A percentile compares a stretch with the other conserved stretches of the same genome.
phyloP scores from a whole-genome alignment of 768 basidiomycete genomes.

The Podaxis rugospora region DNA sequence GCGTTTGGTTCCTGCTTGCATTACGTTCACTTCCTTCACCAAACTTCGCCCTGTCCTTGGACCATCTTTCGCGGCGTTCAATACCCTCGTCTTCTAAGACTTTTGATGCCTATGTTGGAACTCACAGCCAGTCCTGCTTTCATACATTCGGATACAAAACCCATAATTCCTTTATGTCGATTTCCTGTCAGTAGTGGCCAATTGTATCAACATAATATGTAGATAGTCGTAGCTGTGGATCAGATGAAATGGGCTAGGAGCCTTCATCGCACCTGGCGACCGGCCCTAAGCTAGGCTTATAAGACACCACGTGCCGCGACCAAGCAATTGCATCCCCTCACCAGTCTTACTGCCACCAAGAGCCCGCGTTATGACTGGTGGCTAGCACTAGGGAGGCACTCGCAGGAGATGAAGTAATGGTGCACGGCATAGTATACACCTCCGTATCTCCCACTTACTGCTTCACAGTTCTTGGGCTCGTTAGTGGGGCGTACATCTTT shows the following conservation, averaged over 20 bases:
- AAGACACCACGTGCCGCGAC: neutral
- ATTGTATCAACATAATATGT: no score
- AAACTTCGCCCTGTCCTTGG: no score
- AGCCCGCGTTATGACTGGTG: conserved; percentile 33
- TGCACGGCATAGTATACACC: conserved; percentile 84
- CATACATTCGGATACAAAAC: no score
- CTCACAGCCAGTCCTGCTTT: no score
- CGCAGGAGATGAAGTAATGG: conserved; percentile 91
- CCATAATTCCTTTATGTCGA: no score
- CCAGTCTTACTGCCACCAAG: conserved; percentile 34
- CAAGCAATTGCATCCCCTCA: conserved; percentile 35
- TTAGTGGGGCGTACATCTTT: conserved; percentile 79
- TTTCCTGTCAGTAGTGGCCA: no score
- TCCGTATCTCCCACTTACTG: conserved; percentile 80
- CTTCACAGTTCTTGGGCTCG: conserved; percentile 64
- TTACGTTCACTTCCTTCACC: neutral
- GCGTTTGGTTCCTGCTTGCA: no score
- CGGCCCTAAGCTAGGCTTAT: conserved; percentile 10
- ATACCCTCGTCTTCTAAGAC: no score
- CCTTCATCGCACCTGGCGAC: neutral
- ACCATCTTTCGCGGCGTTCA: no score
- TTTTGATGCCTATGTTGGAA: no score
- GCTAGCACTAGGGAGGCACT: conserved; percentile 48
- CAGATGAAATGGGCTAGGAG: neutral
- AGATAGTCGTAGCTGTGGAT: no score